These are phyloP conservation scores for Salvia hispanica DNA, from an alignment of 257 asterid genomes.

Conservation along the genomic window DNA sequence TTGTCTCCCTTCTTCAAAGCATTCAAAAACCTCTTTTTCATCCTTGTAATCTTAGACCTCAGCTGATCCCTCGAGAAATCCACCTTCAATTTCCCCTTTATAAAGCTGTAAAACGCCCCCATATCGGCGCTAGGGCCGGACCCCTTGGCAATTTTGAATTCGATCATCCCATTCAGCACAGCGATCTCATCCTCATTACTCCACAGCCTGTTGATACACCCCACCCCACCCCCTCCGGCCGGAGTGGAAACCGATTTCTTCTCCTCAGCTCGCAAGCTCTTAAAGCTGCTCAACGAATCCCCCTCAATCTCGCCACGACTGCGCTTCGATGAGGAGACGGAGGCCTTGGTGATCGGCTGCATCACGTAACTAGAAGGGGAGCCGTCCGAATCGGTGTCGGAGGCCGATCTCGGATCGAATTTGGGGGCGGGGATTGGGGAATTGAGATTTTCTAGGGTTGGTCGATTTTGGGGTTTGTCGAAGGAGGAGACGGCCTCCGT, in stretches of 20 bases:
- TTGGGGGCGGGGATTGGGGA: constrained; percentile 17
- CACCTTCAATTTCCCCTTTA: constrained; percentile 43
- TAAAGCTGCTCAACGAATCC: constrained; percentile 19
- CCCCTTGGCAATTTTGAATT: constrained; percentile 44
- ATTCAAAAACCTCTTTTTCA: constrained; percentile 46
- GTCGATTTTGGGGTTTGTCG: constrained; percentile 24
- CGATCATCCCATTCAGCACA: constrained; percentile 52
- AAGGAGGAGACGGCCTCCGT: constrained; percentile 25
- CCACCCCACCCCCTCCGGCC: constrained; percentile 4
- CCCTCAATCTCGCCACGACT: not conserved
- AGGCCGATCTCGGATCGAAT: not conserved
- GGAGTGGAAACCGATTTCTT: constrained; percentile 23
- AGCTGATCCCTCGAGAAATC: constrained; percentile 46
- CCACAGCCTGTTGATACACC: constrained; percentile 49
- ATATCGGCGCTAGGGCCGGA: constrained; percentile 39
- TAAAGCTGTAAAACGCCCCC: constrained; percentile 42
- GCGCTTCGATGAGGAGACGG: constrained; percentile 30
- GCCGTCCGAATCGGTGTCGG: constrained; percentile 38
- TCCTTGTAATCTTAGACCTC: constrained; percentile 47
- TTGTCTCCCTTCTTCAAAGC: constrained; percentile 37
- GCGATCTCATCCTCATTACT: constrained; percentile 53
- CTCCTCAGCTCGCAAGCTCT: constrained; percentile 38
- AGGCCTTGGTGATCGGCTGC: constrained; percentile 32
- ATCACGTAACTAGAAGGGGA: constrained; percentile 44
- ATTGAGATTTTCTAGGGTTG: not conserved